Percentiles rank a stretch among this genome's conserved stretches.
Evolutionary conservation across 306 rosid species (phyloP).

Genomic region (Prunus mongolica): DNA sequence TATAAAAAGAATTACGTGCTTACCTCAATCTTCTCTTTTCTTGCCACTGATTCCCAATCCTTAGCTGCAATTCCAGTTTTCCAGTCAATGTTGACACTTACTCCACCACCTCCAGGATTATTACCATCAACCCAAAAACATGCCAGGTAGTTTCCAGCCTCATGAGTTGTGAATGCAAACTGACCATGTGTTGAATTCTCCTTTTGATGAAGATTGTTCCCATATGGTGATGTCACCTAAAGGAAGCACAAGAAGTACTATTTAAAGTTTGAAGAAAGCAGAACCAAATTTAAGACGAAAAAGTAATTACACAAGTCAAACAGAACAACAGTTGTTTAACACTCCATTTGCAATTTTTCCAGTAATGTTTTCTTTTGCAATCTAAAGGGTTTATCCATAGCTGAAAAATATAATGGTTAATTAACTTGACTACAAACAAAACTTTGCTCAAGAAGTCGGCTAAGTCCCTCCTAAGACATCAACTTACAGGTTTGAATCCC

Average conservation of each 20-base stretch:
- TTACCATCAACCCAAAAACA: constrained; percentile 75
- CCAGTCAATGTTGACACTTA: constrained; percentile 89
- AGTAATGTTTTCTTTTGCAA: neutral
- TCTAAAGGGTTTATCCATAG: neutral
- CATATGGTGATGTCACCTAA: constrained; percentile 93
- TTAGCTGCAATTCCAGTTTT: constrained; percentile 94
- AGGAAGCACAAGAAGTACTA: neutral
- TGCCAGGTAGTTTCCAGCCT: constrained; percentile 86
- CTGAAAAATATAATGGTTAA: neutral
- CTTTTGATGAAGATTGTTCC: constrained; percentile 59
- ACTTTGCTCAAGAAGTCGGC: neutral
- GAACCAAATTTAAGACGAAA: neutral
- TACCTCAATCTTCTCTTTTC: constrained; percentile 90
- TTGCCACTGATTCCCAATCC: constrained; percentile 98
- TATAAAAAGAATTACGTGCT: neutral
- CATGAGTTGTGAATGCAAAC: constrained; percentile 86
- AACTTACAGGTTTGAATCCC: neutral
- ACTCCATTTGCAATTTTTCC: neutral
- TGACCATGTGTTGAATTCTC: constrained; percentile 81
- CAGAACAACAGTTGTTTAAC: neutral
- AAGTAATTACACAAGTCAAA: neutral
- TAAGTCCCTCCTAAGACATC: neutral
- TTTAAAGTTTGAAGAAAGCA: neutral
- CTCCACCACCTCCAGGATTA: constrained; percentile 30
- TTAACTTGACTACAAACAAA: neutral